Evolutionary conservation across 2,329 filamentous ascomycete species (phyloP), one percentile per base, ranked within the genome.

Genomic region (Fusarium irregulare): DNA sequence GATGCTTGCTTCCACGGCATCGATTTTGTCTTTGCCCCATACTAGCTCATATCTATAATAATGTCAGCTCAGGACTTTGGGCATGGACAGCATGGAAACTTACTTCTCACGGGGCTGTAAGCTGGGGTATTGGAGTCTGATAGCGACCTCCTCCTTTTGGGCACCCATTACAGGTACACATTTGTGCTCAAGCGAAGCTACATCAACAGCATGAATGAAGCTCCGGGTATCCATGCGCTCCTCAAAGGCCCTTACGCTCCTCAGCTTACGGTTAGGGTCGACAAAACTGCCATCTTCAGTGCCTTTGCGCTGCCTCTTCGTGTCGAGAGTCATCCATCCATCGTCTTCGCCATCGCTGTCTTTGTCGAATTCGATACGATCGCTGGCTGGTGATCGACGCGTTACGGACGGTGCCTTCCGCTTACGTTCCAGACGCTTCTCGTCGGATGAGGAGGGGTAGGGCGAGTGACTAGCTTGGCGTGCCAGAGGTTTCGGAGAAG

Each of bases 91-190:
- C 18, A 4, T 49, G 47, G 28, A 20, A 30, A 60, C 81, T 74
- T 83, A 92, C 89, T 86, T 88, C 80, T 96, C 93, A 56, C 87
- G 87, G 51, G 86, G 85, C 59, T 89, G 87, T 66, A 86, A 83
- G 78, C 93, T 94, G 12, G 96, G 95, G 79, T 98, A 98, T 78
- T 96, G 92, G 72, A 98, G 82, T 76, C 90, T 84, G 63, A 97
- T 87, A 13, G 80, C 82, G 9, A 89, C 84, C 61, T 88, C 85
- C 62, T 88, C 83, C 49, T 83, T 80, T 49, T 81, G 80, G 4
- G 84, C 81, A 41, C 83, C 83, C 63, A 87, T 81, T 14, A 84
- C 83, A 2, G 84, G 83, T 28, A 84, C 83, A 63, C 85, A 88
- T 44, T 84, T 85, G 8, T 83, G 80, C 56, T 82, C 80, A 23